Base-by-base conservation (phyloP, 352 stramenopile genomes). In the Peronospora belbahrii region DNA sequence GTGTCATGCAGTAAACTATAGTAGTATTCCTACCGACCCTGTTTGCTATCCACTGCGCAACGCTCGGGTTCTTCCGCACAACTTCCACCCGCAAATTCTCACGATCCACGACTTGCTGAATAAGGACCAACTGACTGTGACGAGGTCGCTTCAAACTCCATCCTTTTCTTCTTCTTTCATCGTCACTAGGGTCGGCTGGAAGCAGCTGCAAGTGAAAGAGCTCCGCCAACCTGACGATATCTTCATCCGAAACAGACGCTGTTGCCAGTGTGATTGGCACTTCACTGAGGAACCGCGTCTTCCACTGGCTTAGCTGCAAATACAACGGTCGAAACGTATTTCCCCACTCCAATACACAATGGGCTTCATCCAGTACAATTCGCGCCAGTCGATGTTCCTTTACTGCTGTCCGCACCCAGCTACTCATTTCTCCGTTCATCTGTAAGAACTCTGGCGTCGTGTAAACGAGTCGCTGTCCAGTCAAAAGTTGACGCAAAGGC, bases 261-360 rank as follows among this genome's bases (percentile, higher is more conserved):
- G 77, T 88, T 9, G 74, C 69, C 22, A 92, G 52, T 8, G 80
- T 89, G 30, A 92, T 40, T 1, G 80, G 80, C 1, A 89, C 55
- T 22, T 70, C 40, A 10, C 37, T 53, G 19, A 86, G 65, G 30
- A 65, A 48, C 20, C 63, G 58, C 3, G 54, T 53, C 42, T 74
- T 75, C 65, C 70, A 88, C 6, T 65, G 71, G 22, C 72, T 65
- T 2, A 92, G 42, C 47, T 83, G 56, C 28, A 92, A 36, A 45
- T 89, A 92, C 40, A 62, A 64, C 5, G 80, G 78, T 2, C 77
- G 72, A 42, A 92, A 92, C 10, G 71, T 65, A 51, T 77, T 85
- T 2, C 77, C 77, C 80, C 80, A 92, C 54, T 92, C 77, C 19
- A 88, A 43, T 0, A 92, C 59, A 43, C 80, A 89, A 37, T 92